A percentile compares a stretch with the other conserved stretches of the same genome.
phyloP scores from a whole-genome alignment of 2,329 filamentous ascomycete genomes.

The Geosmithia morbida region DNA sequence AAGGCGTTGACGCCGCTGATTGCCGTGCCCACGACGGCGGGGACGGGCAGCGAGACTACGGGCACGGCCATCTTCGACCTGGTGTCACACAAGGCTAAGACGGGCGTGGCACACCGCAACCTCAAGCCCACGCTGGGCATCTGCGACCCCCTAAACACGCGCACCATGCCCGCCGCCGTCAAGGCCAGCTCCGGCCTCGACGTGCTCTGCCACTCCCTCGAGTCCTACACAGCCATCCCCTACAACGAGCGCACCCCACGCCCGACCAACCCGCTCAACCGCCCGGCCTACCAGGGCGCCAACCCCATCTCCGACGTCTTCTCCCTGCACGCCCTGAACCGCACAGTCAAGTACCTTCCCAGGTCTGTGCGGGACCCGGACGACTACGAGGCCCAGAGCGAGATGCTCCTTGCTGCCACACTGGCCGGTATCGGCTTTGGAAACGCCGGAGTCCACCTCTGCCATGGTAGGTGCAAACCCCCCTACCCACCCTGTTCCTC shows the following conservation, averaged over 20 bases:
- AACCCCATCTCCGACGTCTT: conserved; percentile 98
- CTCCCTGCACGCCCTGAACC: conserved; percentile 68
- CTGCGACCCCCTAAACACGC: conserved; percentile 73
- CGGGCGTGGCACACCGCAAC: conserved; percentile 87
- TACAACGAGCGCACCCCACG: conserved; percentile 75
- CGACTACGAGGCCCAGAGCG: conserved; percentile 79
- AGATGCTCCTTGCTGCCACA: conserved; percentile 93
- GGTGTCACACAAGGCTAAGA: conserved; percentile 80
- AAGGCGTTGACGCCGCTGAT: conserved; percentile 54
- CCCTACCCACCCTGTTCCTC: background rate
- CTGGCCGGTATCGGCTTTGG: conserved; percentile 93
- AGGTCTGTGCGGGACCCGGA: conserved; percentile 77
- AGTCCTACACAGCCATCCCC: conserved; percentile 96
- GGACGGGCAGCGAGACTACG: conserved; percentile 82
- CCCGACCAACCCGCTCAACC: conserved; percentile 75
- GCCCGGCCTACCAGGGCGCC: conserved; percentile 90
- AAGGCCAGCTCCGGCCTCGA: conserved; percentile 86
- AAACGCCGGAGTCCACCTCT: conserved; percentile 85
- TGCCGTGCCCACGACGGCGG: conserved; percentile 64
- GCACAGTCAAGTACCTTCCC: conserved; percentile 84
- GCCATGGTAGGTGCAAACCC: conserved; percentile 31
- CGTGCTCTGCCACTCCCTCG: conserved; percentile 86
- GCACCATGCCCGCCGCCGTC: conserved; percentile 89
- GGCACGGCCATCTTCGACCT: conserved; percentile 97
- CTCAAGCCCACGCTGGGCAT: conserved; percentile 92